Evolutionary conservation across 257 asterid species (phyloP), one percentile per base, ranked within the genome.

Genomic region (Dorcoceras hygrometricum): DNA sequence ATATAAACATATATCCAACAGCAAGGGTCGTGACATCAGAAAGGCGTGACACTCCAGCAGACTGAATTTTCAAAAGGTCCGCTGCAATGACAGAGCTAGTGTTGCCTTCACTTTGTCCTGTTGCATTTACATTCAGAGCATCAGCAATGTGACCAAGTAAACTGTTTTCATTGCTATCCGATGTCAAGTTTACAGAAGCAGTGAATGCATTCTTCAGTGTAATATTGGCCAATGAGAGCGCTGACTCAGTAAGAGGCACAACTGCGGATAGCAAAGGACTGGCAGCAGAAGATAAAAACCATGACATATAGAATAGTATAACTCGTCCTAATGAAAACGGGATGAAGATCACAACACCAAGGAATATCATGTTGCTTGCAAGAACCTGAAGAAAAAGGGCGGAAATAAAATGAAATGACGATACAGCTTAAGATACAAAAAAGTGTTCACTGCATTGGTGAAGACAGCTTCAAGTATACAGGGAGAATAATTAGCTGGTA

Each of bases 11-110:
- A 75, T 90, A 93, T 57, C 99, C 99, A 68, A 90, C 99, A 73
- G 95, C 97, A 80, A 93, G 97, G 31, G 99, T 93, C 24, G 97
- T 93, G 69, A 88, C 90, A 81, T 93, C 99, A 19, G 99, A 90
- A 59, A 93, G 92, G 55, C 89, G 90, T 34, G 95, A 90, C 36
- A 84, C 81, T 69, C 92, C 96, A 71, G 69, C 66, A 36, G 88
- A 70, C 70, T 81, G 84, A 39, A 83, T 88, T 78, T 85, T 79
- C 78, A 88, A 73, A 59, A 91, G 71, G 29, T 86, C 93, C 24
- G 82, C 56, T 19, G 95, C 86, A 68, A 87, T 67, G 57, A 84
- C 57, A 62, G 93, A 72, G 68, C 77, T 92, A 69, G 80, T 66
- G 75, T 86, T 86, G 85, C 70, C 73, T 71, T 71, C 91, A 58